phyloP scores from a whole-genome alignment of 345 rosid genomes.

The Pelargonium nanum region DNA sequence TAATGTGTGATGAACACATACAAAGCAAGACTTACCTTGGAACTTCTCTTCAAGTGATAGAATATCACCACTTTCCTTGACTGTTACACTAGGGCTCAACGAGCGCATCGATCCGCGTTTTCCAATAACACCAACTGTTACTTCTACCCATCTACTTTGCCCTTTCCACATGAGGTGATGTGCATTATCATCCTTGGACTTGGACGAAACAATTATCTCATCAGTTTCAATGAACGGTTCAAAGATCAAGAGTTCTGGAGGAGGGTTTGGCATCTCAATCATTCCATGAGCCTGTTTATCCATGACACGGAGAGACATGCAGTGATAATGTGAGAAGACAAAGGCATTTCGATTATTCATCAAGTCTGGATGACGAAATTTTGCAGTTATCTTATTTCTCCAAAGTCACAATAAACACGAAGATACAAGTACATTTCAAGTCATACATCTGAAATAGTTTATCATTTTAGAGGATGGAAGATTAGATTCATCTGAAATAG shows the following conservation, averaged over 20 bases:
- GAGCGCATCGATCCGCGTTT: slow-evolving; percentile 68
- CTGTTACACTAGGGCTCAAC: slow-evolving; percentile 75
- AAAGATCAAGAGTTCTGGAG: slow-evolving; percentile 68
- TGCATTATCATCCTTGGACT: slow-evolving; percentile 23
- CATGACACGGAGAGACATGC: slow-evolving; percentile 8
- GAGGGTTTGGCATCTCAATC: slow-evolving; percentile 94
- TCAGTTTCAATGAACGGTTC: slow-evolving; percentile 91
- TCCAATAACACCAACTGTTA: slow-evolving; percentile 83
- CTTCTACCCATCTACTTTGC: slow-evolving; percentile 67
- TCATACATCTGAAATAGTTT: no score
- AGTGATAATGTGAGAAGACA: neutral
- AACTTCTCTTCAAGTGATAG: slow-evolving; percentile 93
- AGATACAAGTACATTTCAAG: neutral
- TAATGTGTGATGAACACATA: neutral
- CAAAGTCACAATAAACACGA: neutral
- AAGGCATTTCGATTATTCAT: slow-evolving; percentile 1
- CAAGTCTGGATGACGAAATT: neutral
- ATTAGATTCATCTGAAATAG: no score
- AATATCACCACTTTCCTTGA: slow-evolving; percentile 86
- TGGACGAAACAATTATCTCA: slow-evolving; percentile 59
- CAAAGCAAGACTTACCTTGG: slow-evolving; percentile 43
- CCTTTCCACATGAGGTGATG: slow-evolving; percentile 64
- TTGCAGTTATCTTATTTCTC: no score
- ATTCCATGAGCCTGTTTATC: slow-evolving; percentile 61
- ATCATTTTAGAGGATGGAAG: no score